phyloP scores from a whole-genome alignment of 129 eudicot genomes.

The Centella asiatica region DNA sequence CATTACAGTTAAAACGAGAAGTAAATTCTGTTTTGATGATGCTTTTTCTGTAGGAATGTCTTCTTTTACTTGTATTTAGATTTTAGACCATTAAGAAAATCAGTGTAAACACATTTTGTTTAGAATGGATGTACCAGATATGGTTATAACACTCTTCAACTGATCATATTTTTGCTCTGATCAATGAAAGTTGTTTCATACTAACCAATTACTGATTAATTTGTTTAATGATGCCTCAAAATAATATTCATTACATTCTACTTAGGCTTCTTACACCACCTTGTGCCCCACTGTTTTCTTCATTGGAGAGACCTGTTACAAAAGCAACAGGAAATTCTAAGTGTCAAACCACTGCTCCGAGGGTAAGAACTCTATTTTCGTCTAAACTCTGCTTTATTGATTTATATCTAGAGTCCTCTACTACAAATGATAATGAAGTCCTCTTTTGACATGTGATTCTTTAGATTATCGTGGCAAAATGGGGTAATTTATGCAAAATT shows the following conservation, averaged over 20 bases:
- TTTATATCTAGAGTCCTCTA: background rate
- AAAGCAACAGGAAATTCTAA: conserved; percentile 17
- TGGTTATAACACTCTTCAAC: no score
- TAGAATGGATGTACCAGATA: background rate
- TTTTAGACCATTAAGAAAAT: background rate
- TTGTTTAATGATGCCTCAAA: no score
- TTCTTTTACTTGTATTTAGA: background rate
- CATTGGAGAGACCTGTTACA: conserved; percentile 28
- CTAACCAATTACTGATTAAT: background rate
- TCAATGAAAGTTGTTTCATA: background rate
- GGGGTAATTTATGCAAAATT: no score
- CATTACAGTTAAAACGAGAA: background rate
- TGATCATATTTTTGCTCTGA: background rate
- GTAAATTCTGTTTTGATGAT: background rate
- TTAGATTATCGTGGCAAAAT: background rate
- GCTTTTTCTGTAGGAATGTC: background rate
- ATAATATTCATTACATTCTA: conserved; percentile 2
- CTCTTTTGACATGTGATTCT: background rate
- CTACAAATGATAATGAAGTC: background rate
- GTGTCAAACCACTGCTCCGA: conserved; percentile 21
- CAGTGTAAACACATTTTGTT: background rate
- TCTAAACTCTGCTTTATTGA: background rate
- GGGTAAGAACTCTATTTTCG: conserved; percentile 29
- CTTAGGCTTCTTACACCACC: conserved; percentile 70
- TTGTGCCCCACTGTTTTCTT: conserved; percentile 26